A percentile compares a stretch with the other conserved stretches of the same genome.
Conservation (phyloP, 2,329 filamentous ascomycete species). For the Colletotrichum sp. region DNA sequence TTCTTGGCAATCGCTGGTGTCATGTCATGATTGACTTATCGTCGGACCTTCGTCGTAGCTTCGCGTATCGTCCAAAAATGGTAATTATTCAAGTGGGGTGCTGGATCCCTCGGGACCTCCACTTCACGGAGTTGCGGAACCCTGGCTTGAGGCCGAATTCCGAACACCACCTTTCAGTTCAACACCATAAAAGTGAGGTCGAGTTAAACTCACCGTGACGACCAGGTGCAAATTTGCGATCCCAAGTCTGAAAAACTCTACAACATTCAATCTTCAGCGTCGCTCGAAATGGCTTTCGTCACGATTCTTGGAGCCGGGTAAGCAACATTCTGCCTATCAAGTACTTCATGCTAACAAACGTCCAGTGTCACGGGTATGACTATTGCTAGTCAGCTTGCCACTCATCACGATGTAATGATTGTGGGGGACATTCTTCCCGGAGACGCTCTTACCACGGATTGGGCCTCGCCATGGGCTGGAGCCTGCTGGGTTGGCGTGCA, state of each 20-base stretch:
- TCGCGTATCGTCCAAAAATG: background rate
- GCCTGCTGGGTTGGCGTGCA: background rate
- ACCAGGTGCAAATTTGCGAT: background rate
- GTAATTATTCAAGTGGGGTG: background rate
- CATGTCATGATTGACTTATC: background rate
- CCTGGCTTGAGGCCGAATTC: background rate
- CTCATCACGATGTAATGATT: background rate
- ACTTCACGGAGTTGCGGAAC: background rate
- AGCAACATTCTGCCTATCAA: background rate
- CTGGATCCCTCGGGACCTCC: background rate
- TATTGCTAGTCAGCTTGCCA: background rate
- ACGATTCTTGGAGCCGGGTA: background rate
- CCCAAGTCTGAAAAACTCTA: background rate
- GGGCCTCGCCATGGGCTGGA: background rate
- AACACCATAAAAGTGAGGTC: background rate
- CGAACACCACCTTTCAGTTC: background rate
- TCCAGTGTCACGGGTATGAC: background rate
- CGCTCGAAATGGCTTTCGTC: background rate
- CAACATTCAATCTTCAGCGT: background rate
- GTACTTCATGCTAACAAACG: background rate
- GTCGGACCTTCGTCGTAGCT: background rate
- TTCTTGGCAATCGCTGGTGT: background rate
- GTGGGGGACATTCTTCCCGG: background rate
- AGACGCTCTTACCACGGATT: background rate
- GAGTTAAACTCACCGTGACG: background rate